Evolutionary conservation across 2,329 filamentous ascomycete genomes (phyloP), one percentile per base, ranked within the genome.

Genomic region (Trichoderma brevicompactum): DNA sequence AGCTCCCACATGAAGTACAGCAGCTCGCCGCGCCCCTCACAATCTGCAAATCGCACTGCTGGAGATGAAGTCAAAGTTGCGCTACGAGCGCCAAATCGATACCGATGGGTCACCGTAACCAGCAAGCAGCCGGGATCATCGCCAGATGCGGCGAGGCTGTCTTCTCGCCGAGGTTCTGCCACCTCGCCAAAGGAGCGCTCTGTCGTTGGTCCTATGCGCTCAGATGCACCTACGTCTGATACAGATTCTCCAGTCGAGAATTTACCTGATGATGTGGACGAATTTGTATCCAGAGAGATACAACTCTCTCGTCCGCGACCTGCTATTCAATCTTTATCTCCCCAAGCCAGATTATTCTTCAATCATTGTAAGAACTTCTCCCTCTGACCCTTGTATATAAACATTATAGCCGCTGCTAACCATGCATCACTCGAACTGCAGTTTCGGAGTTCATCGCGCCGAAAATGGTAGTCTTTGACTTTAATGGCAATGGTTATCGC

Each of bases 391-490:
- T 15, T 2, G 7, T 28, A 13, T 13, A 13, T 23, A 28, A 59
- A 23, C 6, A 2, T 7, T 1, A 19, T 19, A 15, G 13, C 6
- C 9, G 19, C n/a, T 7, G 12, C 46, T 61, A 23, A 61, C 58
- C 1, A 10, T 17, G n/a, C 23, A n/a, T 15, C 12, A 17, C 4
- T 38, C 17, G 7, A 15, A 36, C 34, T 13, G 17, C 28, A 62
- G 59, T 62, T 12, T 62, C 59, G 10, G 59, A 62, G 44, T 53
- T 43, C 59, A 62, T 62, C 10, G 59, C 59, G 7, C 59, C 59
- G 13, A 62, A 62, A 44, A 62, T 62, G 59, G 59, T 62, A 0
- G 59, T 62, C 10, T 62, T 52, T 34, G 59, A 62, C n/a, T 62
- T 62, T 19, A 52, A 38, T 36, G 59, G 59, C 28, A 62, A 62